Percentiles rank a stretch among this genome's conserved stretches.
These are phyloP conservation scores for Alternaria tenuissima DNA, from an alignment of 2,329 filamentous ascomycete species.

Conservation along the genomic window DNA sequence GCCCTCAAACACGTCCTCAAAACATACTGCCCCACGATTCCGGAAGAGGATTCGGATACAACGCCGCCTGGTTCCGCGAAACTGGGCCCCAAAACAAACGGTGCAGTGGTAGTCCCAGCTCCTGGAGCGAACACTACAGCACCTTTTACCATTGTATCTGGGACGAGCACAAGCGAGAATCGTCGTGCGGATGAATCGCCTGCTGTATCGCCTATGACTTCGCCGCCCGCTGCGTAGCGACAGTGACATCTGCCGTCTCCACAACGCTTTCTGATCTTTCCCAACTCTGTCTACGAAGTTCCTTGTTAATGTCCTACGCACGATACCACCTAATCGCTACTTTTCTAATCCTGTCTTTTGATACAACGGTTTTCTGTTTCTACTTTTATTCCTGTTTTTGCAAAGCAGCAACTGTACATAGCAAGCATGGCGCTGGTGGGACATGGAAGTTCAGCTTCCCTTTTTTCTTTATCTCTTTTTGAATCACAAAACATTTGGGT, in stretches of 20 bases:
- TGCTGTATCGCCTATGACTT: slow-evolving; percentile 17
- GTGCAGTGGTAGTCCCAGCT: slow-evolving; percentile 7
- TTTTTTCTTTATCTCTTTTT: not conserved
- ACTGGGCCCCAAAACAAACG: slow-evolving; percentile 16
- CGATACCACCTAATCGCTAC: slow-evolving; percentile 6
- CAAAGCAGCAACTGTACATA: slow-evolving; percentile 1
- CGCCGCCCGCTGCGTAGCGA: slow-evolving; percentile 18
- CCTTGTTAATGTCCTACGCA: not conserved
- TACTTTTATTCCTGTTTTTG: not conserved
- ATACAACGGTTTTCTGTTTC: not conserved
- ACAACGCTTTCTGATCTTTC: not conserved
- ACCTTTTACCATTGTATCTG: slow-evolving; percentile 16
- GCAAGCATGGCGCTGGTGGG: slow-evolving; percentile 9
- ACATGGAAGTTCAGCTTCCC: not conserved
- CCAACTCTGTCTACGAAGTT: not conserved
- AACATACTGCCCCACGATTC: slow-evolving; percentile 81
- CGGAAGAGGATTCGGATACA: slow-evolving; percentile 65
- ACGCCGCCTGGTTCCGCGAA: slow-evolving; percentile 22
- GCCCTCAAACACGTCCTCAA: slow-evolving; percentile 86
- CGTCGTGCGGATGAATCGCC: slow-evolving; percentile 16
- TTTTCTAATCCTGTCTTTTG: not conserved
- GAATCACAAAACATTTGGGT: not conserved
- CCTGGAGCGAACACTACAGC: slow-evolving; percentile 4
- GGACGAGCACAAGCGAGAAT: slow-evolving; percentile 9
- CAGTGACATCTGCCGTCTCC: not conserved